Evolutionary conservation across 2,329 filamentous ascomycete species (phyloP).

Genomic region (Claviceps fusiformis): DNA sequence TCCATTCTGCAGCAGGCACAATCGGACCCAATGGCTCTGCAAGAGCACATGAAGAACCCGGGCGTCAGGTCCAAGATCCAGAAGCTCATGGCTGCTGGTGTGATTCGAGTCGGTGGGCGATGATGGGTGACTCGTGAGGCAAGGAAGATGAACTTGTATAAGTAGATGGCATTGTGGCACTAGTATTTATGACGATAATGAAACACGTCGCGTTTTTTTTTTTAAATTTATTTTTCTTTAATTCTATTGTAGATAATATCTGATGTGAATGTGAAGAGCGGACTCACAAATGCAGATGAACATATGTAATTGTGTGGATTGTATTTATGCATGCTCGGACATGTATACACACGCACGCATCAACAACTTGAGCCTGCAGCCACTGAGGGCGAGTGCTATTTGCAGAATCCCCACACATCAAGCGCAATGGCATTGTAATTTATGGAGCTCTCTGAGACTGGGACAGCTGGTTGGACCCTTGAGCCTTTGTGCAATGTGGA

Average conservation of each 20-base stretch:
- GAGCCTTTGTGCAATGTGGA: too few relatives aligned
- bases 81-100: conserved; percentile 84
- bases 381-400: neutral
- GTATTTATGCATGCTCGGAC: too few relatives aligned
- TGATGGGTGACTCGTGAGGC: conserved; percentile 9
- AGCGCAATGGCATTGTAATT: neutral
- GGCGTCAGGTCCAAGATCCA: conserved; percentile 78
- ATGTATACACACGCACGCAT: too few relatives aligned
- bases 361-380: too few relatives aligned
- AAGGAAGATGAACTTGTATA: conserved; percentile 2
- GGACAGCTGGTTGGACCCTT: too few relatives aligned
- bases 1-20: conserved; percentile 94
- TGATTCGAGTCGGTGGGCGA: conserved; percentile 59
- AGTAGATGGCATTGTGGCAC: conserved; percentile 4
- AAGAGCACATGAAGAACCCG: conserved; percentile 95
- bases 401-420: neutral
- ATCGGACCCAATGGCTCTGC: conserved; percentile 76
- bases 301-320: too few relatives aligned
- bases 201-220: neutral
- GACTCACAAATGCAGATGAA: too few relatives aligned
- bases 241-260: too few relatives aligned
- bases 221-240: neutral
- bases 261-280: too few relatives aligned
- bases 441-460: too few relatives aligned
- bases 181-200: conserved; percentile 5